phyloP scores from a whole-genome alignment of 2,329 filamentous ascomycete species.

The Conoideocrella luteorostrata region DNA sequence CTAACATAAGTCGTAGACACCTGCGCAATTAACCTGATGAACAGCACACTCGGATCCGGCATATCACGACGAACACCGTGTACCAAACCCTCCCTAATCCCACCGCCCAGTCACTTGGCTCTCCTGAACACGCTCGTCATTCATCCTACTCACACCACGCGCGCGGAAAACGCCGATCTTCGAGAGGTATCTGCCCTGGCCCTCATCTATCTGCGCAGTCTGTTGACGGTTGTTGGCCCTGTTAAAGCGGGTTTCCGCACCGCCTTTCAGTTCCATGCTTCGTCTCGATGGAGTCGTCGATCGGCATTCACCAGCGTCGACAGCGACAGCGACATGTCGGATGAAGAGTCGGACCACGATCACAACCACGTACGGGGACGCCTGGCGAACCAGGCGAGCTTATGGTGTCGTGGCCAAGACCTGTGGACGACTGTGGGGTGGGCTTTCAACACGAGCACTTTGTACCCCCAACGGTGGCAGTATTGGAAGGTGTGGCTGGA shows the following conservation, averaged over 20 bases:
- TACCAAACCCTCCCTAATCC: slow-evolving; percentile 49
- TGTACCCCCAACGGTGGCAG: slow-evolving; percentile 68
- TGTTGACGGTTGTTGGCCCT: slow-evolving; percentile 61
- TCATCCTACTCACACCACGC: slow-evolving; percentile 73
- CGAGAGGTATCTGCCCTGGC: slow-evolving; percentile 59
- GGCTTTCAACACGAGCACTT: slow-evolving; percentile 83
- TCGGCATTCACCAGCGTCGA: slow-evolving; percentile 32
- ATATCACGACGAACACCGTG: slow-evolving; percentile 21
- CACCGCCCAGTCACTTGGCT: slow-evolving; percentile 66
- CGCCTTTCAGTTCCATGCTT: slow-evolving; percentile 61
- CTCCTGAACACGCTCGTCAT: slow-evolving; percentile 76
- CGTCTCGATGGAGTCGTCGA: slow-evolving; percentile 22
- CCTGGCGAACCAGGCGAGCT: slow-evolving; percentile 56
- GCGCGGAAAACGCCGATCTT: slow-evolving; percentile 55
- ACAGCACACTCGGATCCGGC: slow-evolving; percentile 54
- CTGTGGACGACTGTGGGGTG: slow-evolving; percentile 89
- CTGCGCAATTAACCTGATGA: slow-evolving; percentile 55
- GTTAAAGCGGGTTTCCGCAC: slow-evolving; percentile 61
- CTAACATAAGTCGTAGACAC: slow-evolving; percentile 17
- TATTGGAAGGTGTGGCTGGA: slow-evolving; percentile 77
- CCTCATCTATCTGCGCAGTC: slow-evolving; percentile 61
- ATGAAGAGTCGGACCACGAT: slow-evolving; percentile 37
- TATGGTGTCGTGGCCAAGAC: slow-evolving; percentile 73
- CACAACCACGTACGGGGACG: slow-evolving; percentile 49
- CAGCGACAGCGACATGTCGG: slow-evolving; percentile 35